A percentile compares a stretch with the other conserved stretches of the same genome.
Conservation (phyloP, 1,284 basidiomycete genomes). For the Austropuccinia psidii region DNA sequence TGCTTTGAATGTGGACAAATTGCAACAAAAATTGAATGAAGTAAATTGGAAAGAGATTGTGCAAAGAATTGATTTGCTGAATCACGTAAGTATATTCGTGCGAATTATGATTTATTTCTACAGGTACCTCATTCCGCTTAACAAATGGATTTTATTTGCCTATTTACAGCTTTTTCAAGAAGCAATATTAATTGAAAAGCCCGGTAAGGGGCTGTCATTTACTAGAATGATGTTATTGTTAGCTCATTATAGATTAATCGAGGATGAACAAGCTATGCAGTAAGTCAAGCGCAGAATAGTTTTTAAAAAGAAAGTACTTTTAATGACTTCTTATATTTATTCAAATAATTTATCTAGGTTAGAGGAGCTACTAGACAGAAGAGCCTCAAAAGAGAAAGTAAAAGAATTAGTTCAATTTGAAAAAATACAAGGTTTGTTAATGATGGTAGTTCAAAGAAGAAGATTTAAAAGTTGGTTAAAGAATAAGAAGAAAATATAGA, state of each 20-base stretch:
- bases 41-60: neutral
- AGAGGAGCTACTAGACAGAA: slow-evolving; percentile 68
- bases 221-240: slow-evolving; percentile 79
- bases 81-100: slow-evolving; percentile 47
- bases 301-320: too few relatives aligned
- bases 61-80: slow-evolving; percentile 54
- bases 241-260: slow-evolving; percentile 84
- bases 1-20: neutral
- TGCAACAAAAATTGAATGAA: neutral
- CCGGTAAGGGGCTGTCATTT: slow-evolving; percentile 76
- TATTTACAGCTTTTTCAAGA: slow-evolving; percentile 62
- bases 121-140: neutral
- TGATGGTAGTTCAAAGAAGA: slow-evolving; percentile 65
- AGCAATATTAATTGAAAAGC: slow-evolving; percentile 59
- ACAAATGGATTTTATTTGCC: neutral
- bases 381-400: slow-evolving; percentile 68
- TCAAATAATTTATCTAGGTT: slow-evolving; percentile 52
- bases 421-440: slow-evolving; percentile 67
- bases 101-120: neutral
- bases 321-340: too few relatives aligned
- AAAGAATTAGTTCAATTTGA: slow-evolving; percentile 75
- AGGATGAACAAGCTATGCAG: slow-evolving; percentile 54
- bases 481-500: too few relatives aligned
- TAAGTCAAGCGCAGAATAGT: too few relatives aligned
- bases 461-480: slow-evolving; percentile 58